Base-by-base conservation (phyloP, 306 rosid genomes). In the Begonia loranthoides region DNA sequence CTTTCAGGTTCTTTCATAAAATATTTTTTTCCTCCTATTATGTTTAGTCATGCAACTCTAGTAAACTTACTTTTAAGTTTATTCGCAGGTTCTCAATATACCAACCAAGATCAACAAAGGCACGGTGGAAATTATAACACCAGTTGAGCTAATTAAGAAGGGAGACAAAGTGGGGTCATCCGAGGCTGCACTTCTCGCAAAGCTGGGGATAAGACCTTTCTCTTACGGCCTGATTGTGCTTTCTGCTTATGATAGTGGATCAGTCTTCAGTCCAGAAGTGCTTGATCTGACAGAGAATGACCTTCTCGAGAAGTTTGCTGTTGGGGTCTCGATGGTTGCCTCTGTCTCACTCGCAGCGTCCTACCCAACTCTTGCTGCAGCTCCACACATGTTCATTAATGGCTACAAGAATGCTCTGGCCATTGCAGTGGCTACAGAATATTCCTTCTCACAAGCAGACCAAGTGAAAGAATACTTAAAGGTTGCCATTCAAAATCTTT, bases 21-120 rank as follows among this genome's bases (percentile, higher is more conserved):
- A 13, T 51, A 13, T 51, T 12, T 6, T 15, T 6, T 17, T 36
- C 2, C 13, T 22, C 48, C 15, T 11, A n/a, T 48, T 4, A 9
- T 16, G 45, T 45, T 9, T 2, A 45, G 12, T 39, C 28, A 3
- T 28, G 14, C 33, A 12, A 46, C 6, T 12, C 4, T 5, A 47
- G 17, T 21, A 5, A 1, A 15, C 33, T 24, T 46, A 2, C 4
- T 22, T 22, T 14, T 45, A 15, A 46, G 48, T 34, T 52, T 56
- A 13, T 39, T 56, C n/a, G 49, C 78, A 87, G 96, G 97, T 88
- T 0, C 67, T 88, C 0, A 88, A 88, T 36, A 88, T 88, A 15
- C 96, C 96, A 0, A 84, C 97, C 4, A 88, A 88, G 79, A 88
- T 88, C 69, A 88, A 88, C 77, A 81, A 84, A 72, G 97, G 97